A percentile compares a stretch with the other conserved stretches of the same genome.
These are phyloP conservation scores for Penicillium dipodomyicola DNA, from an alignment of 495 filamentous ascomycete genomes.

Conservation along the genomic window DNA sequence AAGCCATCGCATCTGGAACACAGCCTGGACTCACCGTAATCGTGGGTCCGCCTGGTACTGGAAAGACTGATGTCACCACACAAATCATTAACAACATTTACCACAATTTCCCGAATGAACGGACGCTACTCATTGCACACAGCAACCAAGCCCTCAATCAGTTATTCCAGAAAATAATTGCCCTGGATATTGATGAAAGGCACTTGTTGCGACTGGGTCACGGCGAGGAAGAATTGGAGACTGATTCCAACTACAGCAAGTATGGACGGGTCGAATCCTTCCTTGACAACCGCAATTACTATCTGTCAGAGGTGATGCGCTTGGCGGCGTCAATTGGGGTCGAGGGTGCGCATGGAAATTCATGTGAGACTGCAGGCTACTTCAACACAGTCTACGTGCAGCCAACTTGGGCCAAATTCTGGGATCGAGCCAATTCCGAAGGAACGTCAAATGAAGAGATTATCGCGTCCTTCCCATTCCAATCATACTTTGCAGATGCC, in stretches of 20 bases:
- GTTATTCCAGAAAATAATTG: conserved; percentile 96
- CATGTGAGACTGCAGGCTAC: conserved; percentile 94
- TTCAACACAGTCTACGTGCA: conserved; percentile 90
- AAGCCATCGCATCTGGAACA: conserved; percentile 89
- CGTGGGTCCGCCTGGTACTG: conserved; percentile 92
- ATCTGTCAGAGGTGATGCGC: conserved; percentile 81
- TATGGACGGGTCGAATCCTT: conserved; percentile 94
- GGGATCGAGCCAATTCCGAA: conserved; percentile 54
- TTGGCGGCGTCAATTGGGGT: conserved; percentile 80
- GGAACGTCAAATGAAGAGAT: conserved; percentile 59
- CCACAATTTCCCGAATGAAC: conserved; percentile 91
- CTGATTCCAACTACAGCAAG: conserved; percentile 87
- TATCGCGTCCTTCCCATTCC: conserved; percentile 81
- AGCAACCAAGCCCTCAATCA: conserved; percentile 98
- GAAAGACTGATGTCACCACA: conserved; percentile 97
- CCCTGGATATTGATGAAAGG: conserved; percentile 90
- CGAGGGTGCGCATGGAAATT: conserved; percentile 86
- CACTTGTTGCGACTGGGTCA: conserved; percentile 92
- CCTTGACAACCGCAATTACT: conserved; percentile 78
- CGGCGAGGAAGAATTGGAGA: conserved; percentile 90
- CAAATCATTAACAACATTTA: conserved; percentile 99
- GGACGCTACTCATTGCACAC: conserved; percentile 90
- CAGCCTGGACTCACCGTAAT: conserved; percentile 95
- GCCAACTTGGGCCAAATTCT: conserved; percentile 86
- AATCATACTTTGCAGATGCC: conserved; percentile 81